A percentile compares a stretch with the other conserved stretches of the same genome.
Conservation (phyloP, 371 early-diverging fungal species). For the Syncephalastrum monosporum region DNA sequence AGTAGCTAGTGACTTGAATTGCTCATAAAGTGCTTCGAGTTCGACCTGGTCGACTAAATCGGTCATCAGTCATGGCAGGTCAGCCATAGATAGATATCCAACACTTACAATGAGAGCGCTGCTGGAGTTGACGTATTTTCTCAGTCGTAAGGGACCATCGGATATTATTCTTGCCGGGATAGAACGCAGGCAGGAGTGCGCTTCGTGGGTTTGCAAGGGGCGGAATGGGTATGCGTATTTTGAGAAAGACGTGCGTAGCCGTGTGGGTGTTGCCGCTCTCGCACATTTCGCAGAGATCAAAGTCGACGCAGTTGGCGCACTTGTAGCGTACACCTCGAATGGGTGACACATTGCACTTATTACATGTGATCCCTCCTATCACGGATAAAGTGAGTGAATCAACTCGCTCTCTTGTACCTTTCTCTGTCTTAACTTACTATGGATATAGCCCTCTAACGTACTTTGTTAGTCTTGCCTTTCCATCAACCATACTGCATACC, state of each 20-base stretch:
- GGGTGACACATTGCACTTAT: slow-evolving; percentile 84
- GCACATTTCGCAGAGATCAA: slow-evolving; percentile 92
- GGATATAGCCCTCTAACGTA: slow-evolving; percentile 73
- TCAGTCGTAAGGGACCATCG: slow-evolving; percentile 33
- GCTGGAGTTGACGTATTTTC: slow-evolving; percentile 49
- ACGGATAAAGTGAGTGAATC: slow-evolving; percentile 4
- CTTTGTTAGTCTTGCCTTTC: not conserved
- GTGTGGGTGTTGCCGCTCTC: slow-evolving; percentile 76
- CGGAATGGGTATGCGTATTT: slow-evolving; percentile 93
- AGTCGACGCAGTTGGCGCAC: slow-evolving; percentile 92
- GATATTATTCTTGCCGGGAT: slow-evolving; percentile 59
- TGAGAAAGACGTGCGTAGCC: slow-evolving; percentile 85
- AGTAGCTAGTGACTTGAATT: slow-evolving; percentile 81
- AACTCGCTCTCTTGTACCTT: not conserved
- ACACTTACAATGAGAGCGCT: slow-evolving; percentile 70
- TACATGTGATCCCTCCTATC: slow-evolving; percentile 87
- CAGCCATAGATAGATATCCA: not conserved
- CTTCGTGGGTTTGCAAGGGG: slow-evolving; percentile 87
- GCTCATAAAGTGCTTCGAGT: slow-evolving; percentile 81
- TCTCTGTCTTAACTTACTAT: slow-evolving; percentile 47
- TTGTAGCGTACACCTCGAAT: slow-evolving; percentile 91
- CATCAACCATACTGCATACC: slow-evolving; percentile 41
- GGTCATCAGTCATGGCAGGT: not conserved
- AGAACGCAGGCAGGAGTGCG: slow-evolving; percentile 78
- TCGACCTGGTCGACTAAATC: slow-evolving; percentile 78